phyloP scores from a whole-genome alignment of 257 asterid species.

The Asclepias syriaca region DNA sequence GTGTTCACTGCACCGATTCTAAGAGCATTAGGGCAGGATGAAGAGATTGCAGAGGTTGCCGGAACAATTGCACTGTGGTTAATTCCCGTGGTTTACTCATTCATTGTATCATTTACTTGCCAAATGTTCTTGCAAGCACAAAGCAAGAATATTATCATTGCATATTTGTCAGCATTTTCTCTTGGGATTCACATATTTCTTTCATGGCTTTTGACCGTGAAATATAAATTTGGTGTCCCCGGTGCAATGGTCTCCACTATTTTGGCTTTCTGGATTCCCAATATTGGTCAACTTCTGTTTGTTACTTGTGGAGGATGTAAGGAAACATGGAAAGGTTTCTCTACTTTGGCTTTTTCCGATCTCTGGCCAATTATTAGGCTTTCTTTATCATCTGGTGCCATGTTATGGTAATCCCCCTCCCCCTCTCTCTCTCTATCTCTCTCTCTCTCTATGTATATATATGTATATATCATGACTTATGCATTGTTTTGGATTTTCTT shows the following conservation, averaged over 20 bases:
- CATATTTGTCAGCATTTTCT: conserved; percentile 51
- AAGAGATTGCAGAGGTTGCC: conserved; percentile 37
- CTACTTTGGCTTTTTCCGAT: conserved; percentile 54
- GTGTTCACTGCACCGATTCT: conserved; percentile 51
- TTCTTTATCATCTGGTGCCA: conserved; percentile 69
- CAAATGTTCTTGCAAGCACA: conserved; percentile 81
- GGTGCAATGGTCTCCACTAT: conserved; percentile 65
- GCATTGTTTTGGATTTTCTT: not conserved
- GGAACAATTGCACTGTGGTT: conserved; percentile 48
- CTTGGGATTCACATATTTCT: conserved; percentile 44
- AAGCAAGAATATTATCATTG: conserved; percentile 66
- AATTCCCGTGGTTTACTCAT: conserved; percentile 55
- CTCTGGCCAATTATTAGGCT: conserved; percentile 65
- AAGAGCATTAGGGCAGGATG: conserved; percentile 61
- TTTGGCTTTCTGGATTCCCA: conserved; percentile 73
- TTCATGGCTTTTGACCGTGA: conserved; percentile 58
- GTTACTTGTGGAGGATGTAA: conserved; percentile 54
- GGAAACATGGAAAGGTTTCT: conserved; percentile 72
- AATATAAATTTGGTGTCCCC: conserved; percentile 41
- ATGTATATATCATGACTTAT: too few relatives aligned
- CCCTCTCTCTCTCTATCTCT: too few relatives aligned
- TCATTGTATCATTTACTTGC: conserved; percentile 48
- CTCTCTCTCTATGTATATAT: too few relatives aligned
- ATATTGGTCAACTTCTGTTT: conserved; percentile 49
- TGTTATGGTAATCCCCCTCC: conserved; percentile 48